A percentile compares a stretch with the other conserved stretches of the same genome.
phyloP scores from a whole-genome alignment of 148 eudicot genomes.

The Nyssa sinensis region DNA sequence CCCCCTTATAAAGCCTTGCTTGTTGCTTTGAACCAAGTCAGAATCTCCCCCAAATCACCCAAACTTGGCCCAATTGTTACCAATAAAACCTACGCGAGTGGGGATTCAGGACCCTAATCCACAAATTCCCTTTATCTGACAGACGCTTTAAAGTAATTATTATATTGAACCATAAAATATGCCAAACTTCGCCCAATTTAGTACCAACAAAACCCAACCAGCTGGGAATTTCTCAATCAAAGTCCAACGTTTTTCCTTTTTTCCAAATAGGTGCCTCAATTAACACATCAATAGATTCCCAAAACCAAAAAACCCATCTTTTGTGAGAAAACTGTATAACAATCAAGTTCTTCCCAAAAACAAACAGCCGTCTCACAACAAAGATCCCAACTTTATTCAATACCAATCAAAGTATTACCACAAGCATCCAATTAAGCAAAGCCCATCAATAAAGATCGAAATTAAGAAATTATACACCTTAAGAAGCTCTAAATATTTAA shows the following conservation, averaged over 20 bases:
- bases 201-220: background rate
- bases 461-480: background rate
- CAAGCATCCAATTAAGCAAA: constrained; percentile 6
- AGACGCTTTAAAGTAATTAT: no score
- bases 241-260: background rate
- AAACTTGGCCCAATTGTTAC: background rate
- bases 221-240: background rate
- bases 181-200: background rate
- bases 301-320: background rate
- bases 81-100: constrained; percentile 8
- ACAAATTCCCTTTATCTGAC: background rate
- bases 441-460: background rate
- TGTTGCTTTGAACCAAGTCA: background rate
- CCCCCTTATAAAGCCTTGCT: no score
- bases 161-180: background rate
- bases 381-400: constrained; percentile 24
- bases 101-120: constrained; percentile 3
- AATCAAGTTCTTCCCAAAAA: constrained; percentile 3
- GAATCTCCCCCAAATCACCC: background rate
- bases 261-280: background rate
- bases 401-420: constrained; percentile 23
- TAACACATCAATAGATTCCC: background rate
- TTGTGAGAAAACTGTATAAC: constrained; percentile 5
- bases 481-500: background rate
- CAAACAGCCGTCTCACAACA: background rate